Percentiles rank a stretch among this genome's conserved stretches.
Evolutionary conservation across 2,329 filamentous ascomycete genomes (phyloP).

Genomic region (Beauveria bassiana): DNA sequence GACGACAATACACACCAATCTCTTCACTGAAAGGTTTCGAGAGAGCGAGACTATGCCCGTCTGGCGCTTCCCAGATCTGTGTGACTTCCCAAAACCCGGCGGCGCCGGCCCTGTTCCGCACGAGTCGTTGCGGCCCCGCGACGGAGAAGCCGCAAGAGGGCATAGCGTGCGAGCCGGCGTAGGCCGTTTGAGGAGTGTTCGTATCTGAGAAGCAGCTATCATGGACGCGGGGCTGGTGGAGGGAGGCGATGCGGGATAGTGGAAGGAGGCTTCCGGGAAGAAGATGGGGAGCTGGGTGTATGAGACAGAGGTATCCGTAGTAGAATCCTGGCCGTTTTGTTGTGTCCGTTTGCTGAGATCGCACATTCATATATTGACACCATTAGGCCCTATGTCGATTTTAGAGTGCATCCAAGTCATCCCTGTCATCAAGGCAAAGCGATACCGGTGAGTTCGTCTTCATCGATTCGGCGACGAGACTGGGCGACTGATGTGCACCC

Average conservation of each 20-base stretch:
- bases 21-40: too few species aligned
- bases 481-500: too few species aligned
- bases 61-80: conserved; percentile 26
- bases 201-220: background rate
- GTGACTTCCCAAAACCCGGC: conserved; percentile 22
- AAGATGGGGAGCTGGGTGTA: background rate
- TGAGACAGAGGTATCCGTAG: too few species aligned
- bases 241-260: background rate
- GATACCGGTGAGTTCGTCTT: too few species aligned
- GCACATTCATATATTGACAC: too few species aligned
- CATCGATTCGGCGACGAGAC: too few species aligned
- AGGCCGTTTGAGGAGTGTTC: conserved; percentile 12
- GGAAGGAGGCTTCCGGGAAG: background rate
- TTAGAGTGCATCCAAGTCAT: too few species aligned
- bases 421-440: too few species aligned
- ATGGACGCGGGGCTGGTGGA: background rate
- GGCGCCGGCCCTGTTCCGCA: conserved; percentile 30
- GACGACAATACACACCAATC: too few species aligned
- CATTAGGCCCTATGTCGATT: too few species aligned
- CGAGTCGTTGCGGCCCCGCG: conserved; percentile 31
- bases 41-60: conserved; percentile 15
- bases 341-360: too few species aligned
- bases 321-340: too few species aligned
- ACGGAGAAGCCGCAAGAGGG: conserved; percentile 21
- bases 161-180: conserved; percentile 15